Base-by-base conservation (phyloP, 2,329 filamentous ascomycete species). In the Penicillium sp. region DNA sequence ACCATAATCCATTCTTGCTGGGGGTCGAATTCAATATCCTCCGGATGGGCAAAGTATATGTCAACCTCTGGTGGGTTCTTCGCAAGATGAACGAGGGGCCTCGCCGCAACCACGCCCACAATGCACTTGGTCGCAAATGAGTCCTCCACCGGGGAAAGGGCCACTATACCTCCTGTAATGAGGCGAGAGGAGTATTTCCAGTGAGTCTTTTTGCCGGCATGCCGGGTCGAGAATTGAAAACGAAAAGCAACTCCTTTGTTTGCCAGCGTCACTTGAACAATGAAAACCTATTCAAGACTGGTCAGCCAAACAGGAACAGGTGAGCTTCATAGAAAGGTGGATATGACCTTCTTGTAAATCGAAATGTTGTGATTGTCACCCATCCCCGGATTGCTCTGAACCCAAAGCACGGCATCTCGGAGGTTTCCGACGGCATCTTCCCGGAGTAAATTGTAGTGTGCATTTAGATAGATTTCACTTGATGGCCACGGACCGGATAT, bases 1-100 rank as follows among this genome's bases (percentile, higher is more conserved):
- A 96, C 74, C 89, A 96, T 96, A 9, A 92, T 71, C 68, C 86
- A 86, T 60, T 88, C 84, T 27, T 81, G 70, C 13, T 81, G 79
- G 0, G 90, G 85, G 62, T 96, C 88, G 42, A 95, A 77, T 17
- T 83, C 76, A 0, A 85, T 75, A 20, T 91, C 82, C 2, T 83
- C 74, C 0, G 77, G 63, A 7, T 80, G 70, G 0, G 83, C 81
- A 75, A 91, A 92, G 63, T 87, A 87, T 0, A 96, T 75, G 58
- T 96, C 90, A 13, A 96, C 80, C 27, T 86, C 81, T 0, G 89
- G 87, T 0, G 88, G 86, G 36, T 84, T 82, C 26, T 83, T 78
- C 32, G 87, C 80, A 0, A 95, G 72, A 0, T 82, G 83, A 1
- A 77, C 71, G 3, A 90, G 68, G 0, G 85, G 84, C 10, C 90